Base-by-base conservation (phyloP, 148 eudicot genomes). In the Rhododendron mucronatum region DNA sequence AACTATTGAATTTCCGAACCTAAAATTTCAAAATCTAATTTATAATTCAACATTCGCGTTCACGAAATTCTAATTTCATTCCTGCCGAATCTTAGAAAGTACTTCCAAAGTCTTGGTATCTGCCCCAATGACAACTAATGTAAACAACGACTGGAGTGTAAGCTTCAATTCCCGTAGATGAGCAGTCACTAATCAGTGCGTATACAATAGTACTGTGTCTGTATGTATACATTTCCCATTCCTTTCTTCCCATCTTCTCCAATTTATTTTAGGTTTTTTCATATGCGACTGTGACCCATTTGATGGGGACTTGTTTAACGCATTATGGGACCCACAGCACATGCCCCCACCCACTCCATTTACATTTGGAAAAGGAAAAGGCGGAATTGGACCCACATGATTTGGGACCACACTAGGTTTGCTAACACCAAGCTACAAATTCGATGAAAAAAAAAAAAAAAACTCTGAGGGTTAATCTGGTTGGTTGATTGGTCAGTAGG, bases 271-370 rank as follows among this genome's bases (percentile, higher is more conserved):
- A 26, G 0, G 15, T 0, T 15, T 11, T 41, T 74, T 23, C n/a
- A 26, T 10, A 1, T 50, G 30, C 35, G 80, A 74, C 33, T 1
- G 10, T 18, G 63, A 71, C 80, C 63, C 55, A 7, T 41, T 84
- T 6, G 80, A 73, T 21, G 14, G 5, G 9, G 63, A 71, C 65
- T 71, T 84, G 48, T 30, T 84, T 10, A 20, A 51, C 76, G 33
- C 67, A 51, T 30, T 44, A 18, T 33, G 65, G 80, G 80, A 30
- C 80, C 86, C 86, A 74, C 48, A 26, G 37, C 86, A 71, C 80
- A 84, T 84, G 85, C 80, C 86, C 79, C 85, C 80, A 48, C 55
- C 86, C 44, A 51, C 80, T 74, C 80, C 67, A 84, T 83, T 73
- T 20, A 69, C 50, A 44, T 84, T 73, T 18, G 8, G 55, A 30